phyloP scores from a whole-genome alignment of 768 basidiomycete genomes.

The Leucogyrophana mollusca region DNA sequence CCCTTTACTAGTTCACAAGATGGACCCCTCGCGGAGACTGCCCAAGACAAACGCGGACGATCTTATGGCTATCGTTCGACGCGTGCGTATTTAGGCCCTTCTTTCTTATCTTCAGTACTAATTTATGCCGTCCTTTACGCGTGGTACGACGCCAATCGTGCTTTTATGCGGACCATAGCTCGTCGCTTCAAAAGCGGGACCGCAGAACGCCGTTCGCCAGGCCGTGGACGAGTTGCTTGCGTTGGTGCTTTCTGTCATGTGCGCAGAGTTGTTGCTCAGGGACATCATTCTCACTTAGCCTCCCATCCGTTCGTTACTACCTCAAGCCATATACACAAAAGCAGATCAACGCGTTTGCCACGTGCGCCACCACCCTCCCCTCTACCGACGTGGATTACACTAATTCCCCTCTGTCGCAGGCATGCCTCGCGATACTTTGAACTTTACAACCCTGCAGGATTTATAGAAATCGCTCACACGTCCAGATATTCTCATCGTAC shows the following conservation, averaged over 20 bases:
- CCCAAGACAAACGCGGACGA: conserved; percentile 72
- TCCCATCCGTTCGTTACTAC: conserved; percentile 75
- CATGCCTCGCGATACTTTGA: conserved; percentile 90
- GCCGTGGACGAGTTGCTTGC: conserved; percentile 77
- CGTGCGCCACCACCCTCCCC: conserved; percentile 55
- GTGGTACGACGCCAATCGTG: conserved; percentile 13
- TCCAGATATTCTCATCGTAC: conserved; percentile 85
- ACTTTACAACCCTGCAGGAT: conserved; percentile 78
- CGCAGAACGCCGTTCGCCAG: conserved; percentile 59
- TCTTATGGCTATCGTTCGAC: conserved; percentile 71
- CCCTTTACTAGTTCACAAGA: conserved; percentile 87
- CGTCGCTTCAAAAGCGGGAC: conserved; percentile 52
- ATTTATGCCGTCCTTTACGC: conserved; percentile 26
- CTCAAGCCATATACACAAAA: conserved; percentile 74
- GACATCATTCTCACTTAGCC: conserved; percentile 39
- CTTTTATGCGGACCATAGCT: too few relatives aligned
- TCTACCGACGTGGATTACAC: conserved; percentile 22
- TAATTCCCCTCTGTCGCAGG: conserved; percentile 39
- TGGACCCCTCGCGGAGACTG: conserved; percentile 75
- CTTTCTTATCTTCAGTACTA: conserved; percentile 11
- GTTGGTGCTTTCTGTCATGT: conserved; percentile 45
- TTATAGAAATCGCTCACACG: conserved; percentile 87
- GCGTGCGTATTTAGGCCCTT: conserved; percentile 49
- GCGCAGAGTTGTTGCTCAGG: conserved; percentile 19
- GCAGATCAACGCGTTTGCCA: conserved; percentile 89